Evolutionary conservation across 306 rosid genomes (phyloP).

Genomic region (Sphenostylis stenocarpa): DNA sequence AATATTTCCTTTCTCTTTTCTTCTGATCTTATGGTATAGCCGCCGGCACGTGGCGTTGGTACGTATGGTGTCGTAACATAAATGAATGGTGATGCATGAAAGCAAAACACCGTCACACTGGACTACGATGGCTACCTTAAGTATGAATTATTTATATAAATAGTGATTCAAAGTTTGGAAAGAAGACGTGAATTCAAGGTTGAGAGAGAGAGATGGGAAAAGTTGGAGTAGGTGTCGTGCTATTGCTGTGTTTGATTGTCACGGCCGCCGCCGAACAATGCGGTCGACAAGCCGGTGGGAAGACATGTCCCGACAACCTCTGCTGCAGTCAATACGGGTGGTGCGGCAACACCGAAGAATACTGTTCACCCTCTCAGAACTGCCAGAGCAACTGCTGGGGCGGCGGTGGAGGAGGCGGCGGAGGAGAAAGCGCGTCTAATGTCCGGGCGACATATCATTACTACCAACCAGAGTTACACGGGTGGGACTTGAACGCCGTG

Average conservation of each 20-base stretch:
- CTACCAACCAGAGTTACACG: slow-evolving; percentile 57
- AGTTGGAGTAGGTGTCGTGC: not conserved
- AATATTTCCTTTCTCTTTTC: too few species aligned
- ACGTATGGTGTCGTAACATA: not conserved
- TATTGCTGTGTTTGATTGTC: not conserved
- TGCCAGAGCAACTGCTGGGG: slow-evolving; percentile 62
- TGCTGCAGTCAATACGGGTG: slow-evolving; percentile 72
- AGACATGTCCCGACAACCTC: slow-evolving; percentile 37
- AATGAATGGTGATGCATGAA: not conserved
- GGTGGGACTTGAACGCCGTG: slow-evolving; percentile 60
- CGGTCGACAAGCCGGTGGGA: slow-evolving; percentile 53
- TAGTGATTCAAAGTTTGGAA: not conserved
- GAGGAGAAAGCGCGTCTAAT: slow-evolving; percentile 43
- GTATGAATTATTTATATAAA: not conserved
- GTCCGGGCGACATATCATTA: slow-evolving; percentile 70
- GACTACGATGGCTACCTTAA: not conserved
- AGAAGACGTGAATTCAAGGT: not conserved
- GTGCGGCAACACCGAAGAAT: slow-evolving; percentile 52
- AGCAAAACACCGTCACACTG: too few species aligned
- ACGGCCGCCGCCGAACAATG: slow-evolving; percentile 44
- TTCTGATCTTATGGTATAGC: not conserved
- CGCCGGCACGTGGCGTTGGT: not conserved
- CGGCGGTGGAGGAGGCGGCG: not conserved
- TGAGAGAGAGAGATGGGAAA: slow-evolving; percentile 24
- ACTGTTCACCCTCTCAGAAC: slow-evolving; percentile 38